Percentiles rank a stretch among this genome's conserved stretches.
These are phyloP conservation scores for Drechslera avenae DNA, from an alignment of 2,329 filamentous ascomycete species.

Conservation along the genomic window DNA sequence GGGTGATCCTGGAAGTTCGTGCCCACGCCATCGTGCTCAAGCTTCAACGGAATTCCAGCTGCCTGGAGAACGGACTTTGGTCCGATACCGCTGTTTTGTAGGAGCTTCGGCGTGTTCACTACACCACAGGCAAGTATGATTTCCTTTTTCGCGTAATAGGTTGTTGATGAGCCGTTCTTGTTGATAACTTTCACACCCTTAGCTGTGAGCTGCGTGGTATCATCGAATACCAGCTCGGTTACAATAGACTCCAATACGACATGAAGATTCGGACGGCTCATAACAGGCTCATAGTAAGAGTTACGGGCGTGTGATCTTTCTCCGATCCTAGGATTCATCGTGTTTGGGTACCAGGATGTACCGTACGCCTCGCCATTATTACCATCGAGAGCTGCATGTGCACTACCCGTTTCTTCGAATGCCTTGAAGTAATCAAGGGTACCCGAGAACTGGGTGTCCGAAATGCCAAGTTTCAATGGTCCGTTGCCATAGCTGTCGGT, in stretches of 20 bases:
- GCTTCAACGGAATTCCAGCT: constrained; percentile 31
- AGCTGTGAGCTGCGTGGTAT: constrained; percentile 24
- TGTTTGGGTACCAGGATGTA: constrained; percentile 45
- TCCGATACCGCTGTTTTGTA: constrained; percentile 42
- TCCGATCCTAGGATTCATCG: constrained; percentile 39
- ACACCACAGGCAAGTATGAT: constrained; percentile 64
- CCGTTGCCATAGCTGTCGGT: constrained; percentile 30
- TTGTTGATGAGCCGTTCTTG: constrained; percentile 20
- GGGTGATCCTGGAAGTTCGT: constrained; percentile 45
- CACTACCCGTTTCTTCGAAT: constrained; percentile 27
- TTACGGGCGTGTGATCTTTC: constrained; percentile 41
- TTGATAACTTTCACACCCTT: constrained; percentile 35
- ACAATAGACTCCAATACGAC: constrained; percentile 28
- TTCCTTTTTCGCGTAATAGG: constrained; percentile 50
- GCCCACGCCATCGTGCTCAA: constrained; percentile 39
- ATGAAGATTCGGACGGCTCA: constrained; percentile 38
- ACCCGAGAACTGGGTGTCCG: constrained; percentile 38
- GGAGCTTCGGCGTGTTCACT: constrained; percentile 63
- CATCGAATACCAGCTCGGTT: constrained; percentile 32
- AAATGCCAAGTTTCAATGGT: constrained; percentile 34
- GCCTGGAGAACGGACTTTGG: constrained; percentile 33
- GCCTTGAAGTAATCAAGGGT: constrained; percentile 30
- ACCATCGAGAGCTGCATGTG: constrained; percentile 24
- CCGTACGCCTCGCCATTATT: constrained; percentile 39
- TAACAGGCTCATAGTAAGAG: constrained; percentile 38